These are phyloP conservation scores for Dioscorea zingiberensis DNA, from an alignment of 106 monocot species.

Conservation along the genomic window DNA sequence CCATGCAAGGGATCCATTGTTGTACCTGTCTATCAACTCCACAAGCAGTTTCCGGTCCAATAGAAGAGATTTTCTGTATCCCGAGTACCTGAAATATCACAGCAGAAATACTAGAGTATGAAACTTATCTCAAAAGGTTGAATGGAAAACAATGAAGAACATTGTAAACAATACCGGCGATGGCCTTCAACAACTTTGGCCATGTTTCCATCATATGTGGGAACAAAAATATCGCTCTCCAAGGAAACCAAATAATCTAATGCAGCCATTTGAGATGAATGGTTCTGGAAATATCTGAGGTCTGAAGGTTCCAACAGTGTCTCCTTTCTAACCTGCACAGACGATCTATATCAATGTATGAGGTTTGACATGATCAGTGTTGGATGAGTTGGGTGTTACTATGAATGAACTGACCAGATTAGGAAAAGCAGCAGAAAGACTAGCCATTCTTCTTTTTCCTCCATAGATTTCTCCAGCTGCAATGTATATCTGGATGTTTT, in stretches of 20 bases:
- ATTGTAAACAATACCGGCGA: constrained; percentile 47
- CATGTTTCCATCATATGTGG: constrained; percentile 95
- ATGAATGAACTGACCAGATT: constrained; percentile 62
- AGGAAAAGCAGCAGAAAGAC: constrained; percentile 57
- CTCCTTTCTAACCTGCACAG: constrained; percentile 76
- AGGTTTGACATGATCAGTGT: neutral
- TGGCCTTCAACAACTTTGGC: constrained; percentile 97
- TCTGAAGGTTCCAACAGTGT: constrained; percentile 73
- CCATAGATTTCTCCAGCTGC: constrained; percentile 97
- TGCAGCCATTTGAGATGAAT: constrained; percentile 97
- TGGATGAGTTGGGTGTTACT: no score
- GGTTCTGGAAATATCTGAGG: constrained; percentile 76
- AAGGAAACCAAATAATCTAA: constrained; percentile 86
- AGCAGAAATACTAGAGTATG: neutral
- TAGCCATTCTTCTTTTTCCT: constrained; percentile 72
- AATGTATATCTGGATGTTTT: constrained; percentile 57
- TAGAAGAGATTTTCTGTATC: constrained; percentile 61
- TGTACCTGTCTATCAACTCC: constrained; percentile 62
- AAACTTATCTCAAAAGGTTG: no score
- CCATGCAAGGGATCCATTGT: constrained; percentile 55
- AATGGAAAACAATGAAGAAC: neutral
- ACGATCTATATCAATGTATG: neutral
- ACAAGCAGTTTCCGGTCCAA: constrained; percentile 67
- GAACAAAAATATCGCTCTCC: constrained; percentile 85
- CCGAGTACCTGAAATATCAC: constrained; percentile 55